Percentiles rank a stretch among this genome's conserved stretches.
Conservation (phyloP, 106 monocot species). For the Apostasia ramifera region DNA sequence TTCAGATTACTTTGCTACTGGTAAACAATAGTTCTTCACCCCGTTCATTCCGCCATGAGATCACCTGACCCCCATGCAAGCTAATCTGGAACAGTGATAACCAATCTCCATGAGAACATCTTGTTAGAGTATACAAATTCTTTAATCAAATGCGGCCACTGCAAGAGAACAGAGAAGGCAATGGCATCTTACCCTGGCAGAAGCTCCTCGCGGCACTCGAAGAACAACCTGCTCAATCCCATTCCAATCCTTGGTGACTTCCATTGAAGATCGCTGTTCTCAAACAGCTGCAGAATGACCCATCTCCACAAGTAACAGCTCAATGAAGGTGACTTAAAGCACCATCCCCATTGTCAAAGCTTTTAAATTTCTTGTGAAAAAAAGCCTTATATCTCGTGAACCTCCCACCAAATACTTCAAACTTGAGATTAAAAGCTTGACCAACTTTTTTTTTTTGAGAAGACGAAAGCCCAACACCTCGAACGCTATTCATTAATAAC, state of each 20-base stretch:
- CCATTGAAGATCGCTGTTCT: constrained; percentile 42
- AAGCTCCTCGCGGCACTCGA: constrained; percentile 63
- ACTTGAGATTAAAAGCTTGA: too few species aligned
- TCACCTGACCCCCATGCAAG: constrained; percentile 81
- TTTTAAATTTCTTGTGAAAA: too few species aligned
- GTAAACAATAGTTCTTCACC: constrained; percentile 91
- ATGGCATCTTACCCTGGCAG: constrained; percentile 52
- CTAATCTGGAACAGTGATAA: constrained; percentile 52
- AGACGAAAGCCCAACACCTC: too few species aligned
- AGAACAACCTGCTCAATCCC: constrained; percentile 71
- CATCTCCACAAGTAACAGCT: constrained; percentile 26
- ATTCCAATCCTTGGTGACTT: constrained; percentile 69
- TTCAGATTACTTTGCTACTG: constrained; percentile 59
- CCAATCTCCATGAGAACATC: not conserved
- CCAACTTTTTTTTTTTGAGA: too few species aligned
- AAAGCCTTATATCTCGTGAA: not conserved
- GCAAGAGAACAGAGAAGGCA: not conserved
- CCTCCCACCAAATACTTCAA: not conserved
- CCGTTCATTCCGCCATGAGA: constrained; percentile 80
- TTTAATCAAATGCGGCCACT: not conserved
- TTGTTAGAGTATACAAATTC: not conserved
- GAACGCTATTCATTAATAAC: too few species aligned
- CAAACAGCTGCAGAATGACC: constrained; percentile 45
- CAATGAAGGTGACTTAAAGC: too few species aligned
- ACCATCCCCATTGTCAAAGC: too few species aligned